Evolutionary conservation across 495 filamentous ascomycete genomes (phyloP), one percentile per base, ranked within the genome.

Genomic region (Hypomontagnella submonticulosa): DNA sequence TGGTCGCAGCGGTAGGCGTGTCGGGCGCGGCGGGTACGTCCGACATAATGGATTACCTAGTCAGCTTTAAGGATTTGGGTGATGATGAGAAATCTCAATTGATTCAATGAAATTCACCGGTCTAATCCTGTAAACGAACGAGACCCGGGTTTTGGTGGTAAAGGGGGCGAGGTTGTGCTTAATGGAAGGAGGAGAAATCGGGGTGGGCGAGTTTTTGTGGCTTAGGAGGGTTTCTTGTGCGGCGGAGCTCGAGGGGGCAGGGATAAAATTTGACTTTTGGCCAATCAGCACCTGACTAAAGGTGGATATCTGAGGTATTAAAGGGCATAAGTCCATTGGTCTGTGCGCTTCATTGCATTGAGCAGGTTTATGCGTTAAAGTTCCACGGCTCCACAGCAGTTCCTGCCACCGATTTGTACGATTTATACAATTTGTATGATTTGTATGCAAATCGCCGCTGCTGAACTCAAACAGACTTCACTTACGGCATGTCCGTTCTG

Each of bases 111-210:
- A 67, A 47, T 68, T 70, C 49, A 33, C 36, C 64, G 69, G 69
- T 68, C 71, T 74, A 74, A 74, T 69, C 69, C 62, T 71, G 69
- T 74, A 72, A 72, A 74, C 71, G 71, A 74, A 62, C 54, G 57
- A 49, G 63, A 61, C 56, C 67, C 64, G 71, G 71, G 61, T 71
- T 73, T 73, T 69, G 69, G 63, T 57, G 47, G 65, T 67, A 72
- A 74, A 74, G 70, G 71, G 71, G 71, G 69, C 70, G 67, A 67
- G 66, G 33, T 70, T 72, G 66, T 72, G 70, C 67, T 71, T 73
- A 71, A 71, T 62, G 62, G 65, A 74, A 70, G 69, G 66, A 71
- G 66, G 57, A 66, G 63, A 64, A 69, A 68, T 70, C 49, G 66
- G 61, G 55, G 56, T 49, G n/a, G 19, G 55, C 60, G 65, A 40